These are phyloP conservation scores for Neurospora sp. DNA, from an alignment of 495 filamentous ascomycete species.

Conservation along the genomic window DNA sequence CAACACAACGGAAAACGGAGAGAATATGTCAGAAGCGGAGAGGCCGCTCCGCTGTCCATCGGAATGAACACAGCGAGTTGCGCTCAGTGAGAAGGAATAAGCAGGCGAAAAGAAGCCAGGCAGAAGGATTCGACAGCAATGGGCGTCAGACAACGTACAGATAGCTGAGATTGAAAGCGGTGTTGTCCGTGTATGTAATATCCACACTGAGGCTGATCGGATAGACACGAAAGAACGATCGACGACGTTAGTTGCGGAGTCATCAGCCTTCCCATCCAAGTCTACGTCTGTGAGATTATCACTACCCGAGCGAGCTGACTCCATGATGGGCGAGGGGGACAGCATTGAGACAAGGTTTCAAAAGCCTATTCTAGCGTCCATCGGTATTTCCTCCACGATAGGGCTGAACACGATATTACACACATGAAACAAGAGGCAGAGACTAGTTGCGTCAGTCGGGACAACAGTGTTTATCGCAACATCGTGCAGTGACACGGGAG, in stretches of 20 bases:
- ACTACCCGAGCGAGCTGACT: neutral
- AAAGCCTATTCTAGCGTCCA: neutral
- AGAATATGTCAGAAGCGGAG: neutral
- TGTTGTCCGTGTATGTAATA: neutral
- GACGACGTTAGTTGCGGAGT: neutral
- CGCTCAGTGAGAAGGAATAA: no score
- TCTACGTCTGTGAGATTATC: neutral
- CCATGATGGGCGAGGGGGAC: neutral
- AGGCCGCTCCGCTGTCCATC: neutral
- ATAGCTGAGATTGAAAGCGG: neutral
- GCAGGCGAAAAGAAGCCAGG: neutral
- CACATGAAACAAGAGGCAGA: neutral
- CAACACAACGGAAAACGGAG: neutral
- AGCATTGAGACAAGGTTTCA: neutral
- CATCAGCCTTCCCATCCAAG: neutral
- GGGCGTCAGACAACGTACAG: neutral
- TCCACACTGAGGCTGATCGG: neutral
- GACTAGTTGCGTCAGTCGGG: neutral
- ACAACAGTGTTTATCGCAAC: neutral
- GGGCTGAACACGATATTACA: neutral
- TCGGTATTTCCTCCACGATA: neutral
- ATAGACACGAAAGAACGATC: neutral
- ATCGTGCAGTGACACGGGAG: neutral
- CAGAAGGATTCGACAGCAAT: neutral
- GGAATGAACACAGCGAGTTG: neutral